Conservation (phyloP, 1,284 basidiomycete species). For the Vanrija humicola region DNA sequence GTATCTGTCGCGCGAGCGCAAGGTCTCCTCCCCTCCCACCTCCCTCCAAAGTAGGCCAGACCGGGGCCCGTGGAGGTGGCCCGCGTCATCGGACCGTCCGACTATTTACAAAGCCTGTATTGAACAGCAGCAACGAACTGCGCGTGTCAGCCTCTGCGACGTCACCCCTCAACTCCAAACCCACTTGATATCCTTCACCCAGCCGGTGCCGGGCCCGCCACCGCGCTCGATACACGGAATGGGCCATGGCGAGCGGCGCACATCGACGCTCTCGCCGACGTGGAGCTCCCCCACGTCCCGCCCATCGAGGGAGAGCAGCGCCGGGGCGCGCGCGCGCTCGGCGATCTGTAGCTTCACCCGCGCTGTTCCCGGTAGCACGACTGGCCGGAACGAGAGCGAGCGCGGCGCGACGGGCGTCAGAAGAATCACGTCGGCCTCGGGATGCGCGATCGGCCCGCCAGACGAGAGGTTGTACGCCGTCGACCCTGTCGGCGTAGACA, state of each 20-base stretch:
- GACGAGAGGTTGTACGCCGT: slow-evolving; percentile 95
- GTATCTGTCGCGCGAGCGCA: no score
- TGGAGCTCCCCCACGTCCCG: slow-evolving; percentile 71
- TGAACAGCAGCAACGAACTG: slow-evolving; percentile 75
- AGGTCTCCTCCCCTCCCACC: no score
- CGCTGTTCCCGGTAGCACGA: slow-evolving; percentile 77
- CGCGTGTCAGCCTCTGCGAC: slow-evolving; percentile 1
- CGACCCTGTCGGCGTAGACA: slow-evolving; percentile 93
- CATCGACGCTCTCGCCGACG: slow-evolving; percentile 77
- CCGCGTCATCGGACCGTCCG: slow-evolving; percentile 10
- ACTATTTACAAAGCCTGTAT: slow-evolving; percentile 83
- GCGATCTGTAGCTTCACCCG: slow-evolving; percentile 81
- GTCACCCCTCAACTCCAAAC: slow-evolving; percentile 5
- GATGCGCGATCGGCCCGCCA: slow-evolving; percentile 93
- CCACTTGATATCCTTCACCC: slow-evolving; percentile 89
- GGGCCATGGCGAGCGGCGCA: slow-evolving; percentile 78
- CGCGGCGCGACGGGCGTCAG: slow-evolving; percentile 92
- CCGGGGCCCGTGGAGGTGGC: no score
- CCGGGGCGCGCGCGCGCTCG: slow-evolving; percentile 74
- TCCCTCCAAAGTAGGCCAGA: no score
- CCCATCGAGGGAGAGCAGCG: slow-evolving; percentile 89
- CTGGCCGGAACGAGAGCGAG: slow-evolving; percentile 83
- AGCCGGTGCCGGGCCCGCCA: slow-evolving; percentile 77
- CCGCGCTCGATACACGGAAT: slow-evolving; percentile 88
- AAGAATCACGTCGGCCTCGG: slow-evolving; percentile 80